These are phyloP conservation scores for Fusarium xylarioides DNA, from an alignment of 2,329 filamentous ascomycete genomes.

Conservation along the genomic window DNA sequence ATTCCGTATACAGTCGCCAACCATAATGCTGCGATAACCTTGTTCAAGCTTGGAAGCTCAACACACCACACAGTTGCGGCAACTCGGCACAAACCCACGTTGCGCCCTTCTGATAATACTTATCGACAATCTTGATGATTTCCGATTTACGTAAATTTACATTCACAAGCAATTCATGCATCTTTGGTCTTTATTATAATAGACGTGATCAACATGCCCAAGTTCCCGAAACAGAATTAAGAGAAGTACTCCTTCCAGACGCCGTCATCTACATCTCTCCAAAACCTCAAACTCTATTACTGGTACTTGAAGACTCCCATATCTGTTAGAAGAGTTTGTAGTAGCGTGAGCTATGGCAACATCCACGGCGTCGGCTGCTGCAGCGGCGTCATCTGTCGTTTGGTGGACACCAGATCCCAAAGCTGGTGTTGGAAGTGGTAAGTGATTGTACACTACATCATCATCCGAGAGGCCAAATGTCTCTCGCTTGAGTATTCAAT, in stretches of 20 bases:
- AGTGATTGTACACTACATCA: fast-evolving
- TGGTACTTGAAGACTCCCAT: too few relatives aligned
- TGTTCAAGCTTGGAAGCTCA: background rate
- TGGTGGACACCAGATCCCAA: background rate
- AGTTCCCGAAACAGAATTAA: too few relatives aligned
- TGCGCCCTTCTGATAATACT: too few relatives aligned
- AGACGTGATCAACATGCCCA: too few relatives aligned
- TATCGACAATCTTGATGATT: background rate
- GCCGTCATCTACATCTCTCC: too few relatives aligned
- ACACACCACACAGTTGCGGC: background rate
- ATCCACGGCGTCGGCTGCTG: background rate
- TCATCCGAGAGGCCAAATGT: background rate
- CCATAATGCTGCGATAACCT: background rate
- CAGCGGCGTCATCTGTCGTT: background rate
- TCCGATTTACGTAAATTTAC: background rate
- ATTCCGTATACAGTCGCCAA: background rate
- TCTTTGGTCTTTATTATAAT: background rate
- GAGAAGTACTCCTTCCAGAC: background rate
- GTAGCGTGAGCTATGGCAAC: background rate
- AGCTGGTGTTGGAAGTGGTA: background rate
- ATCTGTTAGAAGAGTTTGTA: too few relatives aligned
- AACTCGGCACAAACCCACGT: background rate
- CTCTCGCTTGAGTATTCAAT: background rate
- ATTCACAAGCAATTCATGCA: too few relatives aligned
- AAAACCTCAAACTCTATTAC: too few relatives aligned